Percentiles rank a stretch among this genome's conserved stretches.
phyloP scores from a whole-genome alignment of 345 rosid species.

The Rhodamnia rubescens region DNA sequence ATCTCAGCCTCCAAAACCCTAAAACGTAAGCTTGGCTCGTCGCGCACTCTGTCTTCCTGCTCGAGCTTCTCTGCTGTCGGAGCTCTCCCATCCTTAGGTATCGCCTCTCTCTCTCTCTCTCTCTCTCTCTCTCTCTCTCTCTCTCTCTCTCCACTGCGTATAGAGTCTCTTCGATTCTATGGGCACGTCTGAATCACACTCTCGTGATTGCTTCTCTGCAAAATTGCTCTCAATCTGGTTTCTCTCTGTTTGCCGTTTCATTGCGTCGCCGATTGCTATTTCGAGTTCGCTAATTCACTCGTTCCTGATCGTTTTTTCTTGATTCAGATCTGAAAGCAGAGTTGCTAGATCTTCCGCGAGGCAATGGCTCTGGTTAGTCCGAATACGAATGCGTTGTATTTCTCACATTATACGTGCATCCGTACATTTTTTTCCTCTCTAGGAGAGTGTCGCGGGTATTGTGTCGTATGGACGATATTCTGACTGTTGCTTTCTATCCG shows the following conservation, averaged over 20 bases:
- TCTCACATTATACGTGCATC: neutral
- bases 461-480: neutral
- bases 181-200: neutral
- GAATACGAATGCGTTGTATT: neutral
- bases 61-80: neutral
- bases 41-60: neutral
- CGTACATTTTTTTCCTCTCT: neutral
- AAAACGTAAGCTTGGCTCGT: neutral
- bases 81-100: neutral
- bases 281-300: neutral
- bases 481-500: neutral
- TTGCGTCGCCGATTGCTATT: neutral
- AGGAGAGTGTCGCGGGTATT: neutral
- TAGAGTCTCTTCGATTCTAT: neutral
- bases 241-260: neutral
- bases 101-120: neutral
- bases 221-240: neutral
- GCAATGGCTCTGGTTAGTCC: slow-evolving; percentile 74
- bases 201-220: neutral
- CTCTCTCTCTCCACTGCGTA: neutral
- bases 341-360: slow-evolving; percentile 19
- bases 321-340: slow-evolving; percentile 43
- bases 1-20: neutral
- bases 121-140: neutral
- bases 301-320: neutral